phyloP scores from a whole-genome alignment of 805 yeast species.

The Candida hispaniensis region DNA sequence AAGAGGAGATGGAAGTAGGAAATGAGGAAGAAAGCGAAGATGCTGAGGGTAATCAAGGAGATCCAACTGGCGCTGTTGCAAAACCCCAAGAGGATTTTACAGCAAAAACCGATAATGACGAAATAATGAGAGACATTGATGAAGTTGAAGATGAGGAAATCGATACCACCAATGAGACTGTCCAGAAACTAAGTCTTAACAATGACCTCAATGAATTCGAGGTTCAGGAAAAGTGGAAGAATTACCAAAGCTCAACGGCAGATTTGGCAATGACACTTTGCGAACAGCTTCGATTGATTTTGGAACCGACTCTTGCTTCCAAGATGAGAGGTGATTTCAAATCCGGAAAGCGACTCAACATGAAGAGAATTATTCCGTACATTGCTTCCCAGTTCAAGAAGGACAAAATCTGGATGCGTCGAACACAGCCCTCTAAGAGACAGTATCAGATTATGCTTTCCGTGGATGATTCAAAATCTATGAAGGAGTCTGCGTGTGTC shows the following conservation, averaged over 20 bases:
- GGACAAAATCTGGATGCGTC: constrained; percentile 95
- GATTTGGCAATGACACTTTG: constrained; percentile 79
- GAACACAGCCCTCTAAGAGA: constrained; percentile 95
- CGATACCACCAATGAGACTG: constrained; percentile 24
- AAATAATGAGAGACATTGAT: constrained; percentile 21
- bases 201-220: constrained; percentile 41
- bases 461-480: constrained; percentile 92
- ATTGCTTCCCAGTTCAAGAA: constrained; percentile 96
- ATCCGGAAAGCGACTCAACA: constrained; percentile 91
- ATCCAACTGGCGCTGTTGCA: constrained; percentile 16
- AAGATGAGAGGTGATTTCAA: constrained; percentile 91
- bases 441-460: constrained; percentile 97
- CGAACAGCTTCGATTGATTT: constrained; percentile 83
- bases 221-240: constrained; percentile 71
- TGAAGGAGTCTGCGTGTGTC: constrained; percentile 80
- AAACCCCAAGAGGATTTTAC: constrained; percentile 19
- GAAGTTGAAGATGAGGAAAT: constrained; percentile 21
- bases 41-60: constrained; percentile 26
- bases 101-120: constrained; percentile 15
- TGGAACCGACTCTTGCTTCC: constrained; percentile 95
- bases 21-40: constrained; percentile 20
- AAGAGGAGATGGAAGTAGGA: constrained; percentile 16
- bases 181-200: constrained; percentile 1
- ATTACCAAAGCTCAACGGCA: constrained; percentile 73
- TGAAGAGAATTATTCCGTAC: constrained; percentile 95